These are phyloP conservation scores for Theobroma grandiflorum DNA, from an alignment of 441 rosid species.

Conservation along the genomic window DNA sequence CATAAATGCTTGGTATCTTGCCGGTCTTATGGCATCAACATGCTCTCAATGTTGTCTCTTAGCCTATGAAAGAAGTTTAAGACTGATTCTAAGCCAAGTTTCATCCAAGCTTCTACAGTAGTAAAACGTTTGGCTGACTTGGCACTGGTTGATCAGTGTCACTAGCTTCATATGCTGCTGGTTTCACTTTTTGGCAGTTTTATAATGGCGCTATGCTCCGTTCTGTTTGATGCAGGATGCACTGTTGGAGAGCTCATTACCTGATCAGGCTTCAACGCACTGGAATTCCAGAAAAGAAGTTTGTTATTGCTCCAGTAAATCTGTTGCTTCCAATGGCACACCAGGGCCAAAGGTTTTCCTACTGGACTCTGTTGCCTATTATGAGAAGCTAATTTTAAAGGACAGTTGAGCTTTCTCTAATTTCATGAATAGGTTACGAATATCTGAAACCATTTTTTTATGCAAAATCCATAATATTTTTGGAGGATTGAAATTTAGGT, in stretches of 20 bases:
- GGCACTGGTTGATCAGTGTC: too few species aligned
- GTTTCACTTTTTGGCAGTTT: neutral
- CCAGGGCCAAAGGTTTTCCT: constrained; percentile 47
- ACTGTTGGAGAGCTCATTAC: constrained; percentile 37
- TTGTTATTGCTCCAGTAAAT: constrained; percentile 34
- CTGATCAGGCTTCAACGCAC: constrained; percentile 32
- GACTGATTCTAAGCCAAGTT: too few species aligned
- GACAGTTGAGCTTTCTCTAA: neutral
- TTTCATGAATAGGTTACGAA: neutral
- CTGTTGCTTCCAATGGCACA: constrained; percentile 38
- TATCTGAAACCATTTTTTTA: neutral
- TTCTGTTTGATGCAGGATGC: constrained; percentile 36
- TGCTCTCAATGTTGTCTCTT: neutral
- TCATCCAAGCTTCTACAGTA: too few species aligned
- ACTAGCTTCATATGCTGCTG: neutral
- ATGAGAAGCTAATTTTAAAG: neutral
- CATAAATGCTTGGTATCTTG: neutral
- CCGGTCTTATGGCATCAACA: neutral
- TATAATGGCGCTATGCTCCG: neutral
- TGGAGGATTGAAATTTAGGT: neutral
- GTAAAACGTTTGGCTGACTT: too few species aligned
- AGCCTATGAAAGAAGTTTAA: neutral
- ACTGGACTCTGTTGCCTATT: neutral
- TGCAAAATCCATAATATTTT: neutral
- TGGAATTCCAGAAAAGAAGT: constrained; percentile 37